These are phyloP conservation scores for Ilyonectria robusta DNA, from an alignment of 2,329 filamentous ascomycete genomes.

Conservation along the genomic window DNA sequence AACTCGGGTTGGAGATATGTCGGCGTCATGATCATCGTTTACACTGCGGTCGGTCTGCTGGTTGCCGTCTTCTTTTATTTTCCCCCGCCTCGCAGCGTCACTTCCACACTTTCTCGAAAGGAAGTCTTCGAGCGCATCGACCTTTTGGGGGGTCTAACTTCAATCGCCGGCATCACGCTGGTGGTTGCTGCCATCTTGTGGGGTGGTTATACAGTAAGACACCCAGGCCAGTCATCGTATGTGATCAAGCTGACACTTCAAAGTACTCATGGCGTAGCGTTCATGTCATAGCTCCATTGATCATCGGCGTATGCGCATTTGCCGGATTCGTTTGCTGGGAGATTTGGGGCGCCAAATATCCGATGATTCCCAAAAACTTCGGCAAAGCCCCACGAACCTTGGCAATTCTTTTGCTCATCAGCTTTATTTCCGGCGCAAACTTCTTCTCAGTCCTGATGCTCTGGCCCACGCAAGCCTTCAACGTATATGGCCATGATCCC, in stretches of 20 bases:
- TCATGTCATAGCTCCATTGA: background rate
- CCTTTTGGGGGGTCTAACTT: background rate
- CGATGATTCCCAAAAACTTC: background rate
- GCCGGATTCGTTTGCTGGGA: background rate
- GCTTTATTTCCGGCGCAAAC: background rate
- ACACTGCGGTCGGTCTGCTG: background rate
- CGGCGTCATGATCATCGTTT: background rate
- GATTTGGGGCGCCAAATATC: background rate
- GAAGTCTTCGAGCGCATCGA: background rate
- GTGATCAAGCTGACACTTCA: background rate
- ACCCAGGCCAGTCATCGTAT: background rate
- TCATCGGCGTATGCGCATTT: background rate
- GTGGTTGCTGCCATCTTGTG: background rate
- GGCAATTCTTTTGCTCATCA: background rate
- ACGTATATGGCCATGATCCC: background rate
- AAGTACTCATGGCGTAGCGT: background rate
- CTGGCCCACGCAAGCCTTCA: background rate
- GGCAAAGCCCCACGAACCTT: background rate
- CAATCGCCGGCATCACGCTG: background rate
- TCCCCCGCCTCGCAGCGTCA: background rate
- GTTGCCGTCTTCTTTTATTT: background rate
- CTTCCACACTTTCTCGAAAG: background rate
- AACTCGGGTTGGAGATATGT: background rate
- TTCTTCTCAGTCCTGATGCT: background rate
- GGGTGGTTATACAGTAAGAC: background rate